Conservation (phyloP, 805 yeast genomes). For the Metschnikowia hibisci region DNA sequence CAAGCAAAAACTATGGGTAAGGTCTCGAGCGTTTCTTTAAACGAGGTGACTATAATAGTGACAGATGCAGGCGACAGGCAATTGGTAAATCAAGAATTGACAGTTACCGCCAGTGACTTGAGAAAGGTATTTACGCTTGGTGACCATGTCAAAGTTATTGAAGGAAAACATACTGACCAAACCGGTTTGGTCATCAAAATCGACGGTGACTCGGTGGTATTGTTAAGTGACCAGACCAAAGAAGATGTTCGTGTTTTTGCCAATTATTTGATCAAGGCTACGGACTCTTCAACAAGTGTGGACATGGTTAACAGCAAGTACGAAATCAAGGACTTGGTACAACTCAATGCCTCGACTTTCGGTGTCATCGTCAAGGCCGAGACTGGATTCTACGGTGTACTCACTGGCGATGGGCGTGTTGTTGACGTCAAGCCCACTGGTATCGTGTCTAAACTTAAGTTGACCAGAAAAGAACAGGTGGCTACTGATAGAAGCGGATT, state of each 20-base stretch:
- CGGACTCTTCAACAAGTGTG: slow-evolving; percentile 62
- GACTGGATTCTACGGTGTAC: slow-evolving; percentile 74
- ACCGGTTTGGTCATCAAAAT: slow-evolving; percentile 90
- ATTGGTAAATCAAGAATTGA: slow-evolving; percentile 56
- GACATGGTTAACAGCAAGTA: slow-evolving; percentile 73
- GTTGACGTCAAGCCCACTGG: slow-evolving; percentile 71
- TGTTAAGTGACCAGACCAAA: slow-evolving; percentile 83
- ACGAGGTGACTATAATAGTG: slow-evolving; percentile 48
- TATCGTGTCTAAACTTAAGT: slow-evolving; percentile 72
- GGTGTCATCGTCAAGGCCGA: slow-evolving; percentile 91
- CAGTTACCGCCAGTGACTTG: slow-evolving; percentile 76
- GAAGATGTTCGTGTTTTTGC: slow-evolving; percentile 91
- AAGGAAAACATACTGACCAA: slow-evolving; percentile 89
- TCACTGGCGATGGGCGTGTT: slow-evolving; percentile 78
- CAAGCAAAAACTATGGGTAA: slow-evolving; percentile 85
- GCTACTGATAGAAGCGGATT: slow-evolving; percentile 85
- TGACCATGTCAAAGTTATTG: slow-evolving; percentile 90
- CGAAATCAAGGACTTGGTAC: slow-evolving; percentile 86
- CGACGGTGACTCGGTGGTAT: slow-evolving; percentile 79
- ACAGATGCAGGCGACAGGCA: slow-evolving; percentile 55
- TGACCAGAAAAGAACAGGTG: slow-evolving; percentile 63
- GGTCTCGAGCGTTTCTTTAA: slow-evolving; percentile 61
- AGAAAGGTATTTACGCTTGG: slow-evolving; percentile 86
- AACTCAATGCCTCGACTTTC: slow-evolving; percentile 76
- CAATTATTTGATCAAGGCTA: slow-evolving; percentile 82